Conservation (phyloP, 306 rosid species). For the Prunus persica region DNA sequence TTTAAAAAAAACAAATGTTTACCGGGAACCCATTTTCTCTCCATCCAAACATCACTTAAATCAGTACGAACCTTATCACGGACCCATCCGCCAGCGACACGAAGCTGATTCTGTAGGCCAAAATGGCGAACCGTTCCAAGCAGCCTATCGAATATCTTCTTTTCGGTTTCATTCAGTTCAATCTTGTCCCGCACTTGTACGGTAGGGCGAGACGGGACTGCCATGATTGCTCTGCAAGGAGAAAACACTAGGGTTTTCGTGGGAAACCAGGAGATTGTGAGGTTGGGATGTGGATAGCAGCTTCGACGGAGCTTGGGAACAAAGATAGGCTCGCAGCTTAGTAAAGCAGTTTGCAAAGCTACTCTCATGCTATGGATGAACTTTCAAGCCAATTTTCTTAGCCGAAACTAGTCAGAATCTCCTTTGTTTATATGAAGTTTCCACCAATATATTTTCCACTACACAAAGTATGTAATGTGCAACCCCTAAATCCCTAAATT, state of each 20-base stretch:
- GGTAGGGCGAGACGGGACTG: slow-evolving; percentile 15
- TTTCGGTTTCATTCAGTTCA: slow-evolving; percentile 55
- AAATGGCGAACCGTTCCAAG: slow-evolving; percentile 60
- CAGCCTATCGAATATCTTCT: slow-evolving; percentile 67
- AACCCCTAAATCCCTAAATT: too few relatives aligned
- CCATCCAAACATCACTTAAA: background rate
- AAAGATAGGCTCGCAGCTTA: slow-evolving; percentile 10
- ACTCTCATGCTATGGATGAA: slow-evolving; percentile 5
- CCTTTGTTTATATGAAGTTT: too few relatives aligned
- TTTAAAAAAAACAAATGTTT: background rate
- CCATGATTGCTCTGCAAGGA: slow-evolving; percentile 28
- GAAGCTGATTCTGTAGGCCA: slow-evolving; percentile 67
- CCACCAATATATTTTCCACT: too few relatives aligned
- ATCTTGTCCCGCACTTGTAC: slow-evolving; percentile 52
- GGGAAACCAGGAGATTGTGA: slow-evolving; percentile 14
- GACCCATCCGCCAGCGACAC: slow-evolving; percentile 99
- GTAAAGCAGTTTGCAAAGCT: slow-evolving; percentile 1
- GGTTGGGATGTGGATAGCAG: background rate
- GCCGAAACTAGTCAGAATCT: too few relatives aligned
- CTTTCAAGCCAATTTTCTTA: background rate
- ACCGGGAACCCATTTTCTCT: background rate
- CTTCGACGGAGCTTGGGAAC: background rate
- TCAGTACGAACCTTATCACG: slow-evolving; percentile 67
- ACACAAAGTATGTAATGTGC: too few relatives aligned
- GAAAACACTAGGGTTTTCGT: slow-evolving; percentile 38